Evolutionary conservation across 1,139 yeast species (phyloP), one percentile per base, ranked within the genome.

Genomic region (Saccharomyces hybrid): DNA sequence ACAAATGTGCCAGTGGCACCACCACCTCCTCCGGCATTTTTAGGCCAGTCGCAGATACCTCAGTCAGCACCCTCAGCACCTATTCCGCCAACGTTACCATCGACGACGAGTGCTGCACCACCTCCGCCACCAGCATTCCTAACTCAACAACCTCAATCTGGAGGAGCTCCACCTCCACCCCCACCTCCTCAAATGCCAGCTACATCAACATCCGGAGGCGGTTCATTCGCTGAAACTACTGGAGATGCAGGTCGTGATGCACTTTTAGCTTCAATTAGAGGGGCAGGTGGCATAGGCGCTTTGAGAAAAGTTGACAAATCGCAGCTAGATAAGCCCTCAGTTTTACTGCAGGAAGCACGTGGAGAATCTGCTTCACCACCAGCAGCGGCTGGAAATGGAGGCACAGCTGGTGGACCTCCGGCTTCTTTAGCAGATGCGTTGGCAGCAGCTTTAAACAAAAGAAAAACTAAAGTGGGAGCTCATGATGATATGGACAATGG

Each of bases 401-500:
- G 58, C 8, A 54, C 57, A 4, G 75, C 76, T 2, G 73, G 73
- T 7, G 71, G 73, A 8, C 78, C 79, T 2, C 74, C 75, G 11
- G 71, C 73, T 1, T 78, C 81, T 49, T 74, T 90, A 53, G 96
- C 96, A 0, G 95, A 88, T 70, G 96, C 96, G 0, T 75, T 91
- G 54, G 91, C 96, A 3, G 88, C 86, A 28, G 98, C 98, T 1
- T 77, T 91, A 61, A 86, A 78, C 63, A 81, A 83, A 58, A 79
- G 98, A 64, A 91, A 91, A 73, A 82, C 80, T 34, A 89, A 88
- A 68, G 96, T 91, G 8, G 81, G 90, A 1, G 83, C 79, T 42
- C 86, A 91, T 63, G 97, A 89, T 63, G 97, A 91, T 61, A 88
- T 83, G 58, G 95, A 88, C 58, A 86, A 83, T 53, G 83, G 81